Base-by-base conservation (phyloP, 352 stramenopile species). In the Plasmopara viticola region DNA sequence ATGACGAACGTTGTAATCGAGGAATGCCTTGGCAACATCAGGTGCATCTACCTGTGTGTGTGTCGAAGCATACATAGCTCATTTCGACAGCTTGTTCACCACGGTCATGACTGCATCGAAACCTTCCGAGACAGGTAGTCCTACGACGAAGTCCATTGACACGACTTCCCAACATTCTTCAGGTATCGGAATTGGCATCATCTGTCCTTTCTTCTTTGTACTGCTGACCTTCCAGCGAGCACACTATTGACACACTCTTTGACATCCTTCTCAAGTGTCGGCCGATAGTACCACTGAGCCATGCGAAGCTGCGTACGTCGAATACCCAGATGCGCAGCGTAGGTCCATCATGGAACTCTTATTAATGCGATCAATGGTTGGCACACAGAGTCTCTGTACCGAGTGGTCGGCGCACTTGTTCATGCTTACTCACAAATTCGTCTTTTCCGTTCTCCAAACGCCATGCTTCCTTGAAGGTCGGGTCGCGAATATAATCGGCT, bases 121-220 rank as follows among this genome's bases (percentile, higher is more conserved):
- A 12, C 35, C 35, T 17, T 35, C 10, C 7, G 18, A 53, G 10
- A 44, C 46, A 8, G 38, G 48, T 28, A 52, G 35, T 17, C 41
- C 30, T 1, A 50, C 60, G 45, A 70, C 65, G 42, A 64, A 66
- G 48, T 66, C 61, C 7, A 49, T 64, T 12, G 51, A 62, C 12
- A 71, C 60, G 6, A 64, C 56, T n/a, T 64, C 50, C 62, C 58
- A 71, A 13, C 47, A 59, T 14, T 45, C 28, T 0, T n/a, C 5
- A 9, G 57, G 51, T 4, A 53, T 12, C 6, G 48, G 28, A 39
- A 66, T 65, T 6, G 52, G 51, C 8, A 63, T 61, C 38, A 48
- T 38, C 37, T 61, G 48, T 31, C 51, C 62, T 6, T 54, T 52
- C 15, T 53, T 60, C 1, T 45, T 25, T 6, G 33, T 39, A 5